Conservation (phyloP, 2,329 filamentous ascomycete genomes). For the Phaeosphaeria sp. region DNA sequence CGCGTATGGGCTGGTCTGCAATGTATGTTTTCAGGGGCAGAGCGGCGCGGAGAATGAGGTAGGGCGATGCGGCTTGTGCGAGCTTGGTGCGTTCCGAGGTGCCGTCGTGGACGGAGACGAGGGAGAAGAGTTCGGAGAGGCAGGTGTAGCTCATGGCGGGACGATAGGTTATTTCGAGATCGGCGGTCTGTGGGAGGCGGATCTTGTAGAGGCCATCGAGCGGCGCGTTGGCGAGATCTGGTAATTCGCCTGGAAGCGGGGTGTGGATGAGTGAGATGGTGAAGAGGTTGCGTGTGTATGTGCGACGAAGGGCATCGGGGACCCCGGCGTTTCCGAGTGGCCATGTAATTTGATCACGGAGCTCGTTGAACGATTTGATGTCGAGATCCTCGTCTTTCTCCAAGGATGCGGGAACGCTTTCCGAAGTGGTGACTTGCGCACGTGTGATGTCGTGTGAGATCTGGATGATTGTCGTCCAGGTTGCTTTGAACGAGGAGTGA, state of each 20-base stretch:
- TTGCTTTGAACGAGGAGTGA: slow-evolving; percentile 41
- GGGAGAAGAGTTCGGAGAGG: slow-evolving; percentile 71
- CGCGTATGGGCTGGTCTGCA: slow-evolving; percentile 86
- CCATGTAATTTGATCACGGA: slow-evolving; percentile 77
- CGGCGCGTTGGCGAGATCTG: slow-evolving; percentile 57
- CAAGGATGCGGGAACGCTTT: slow-evolving; percentile 37
- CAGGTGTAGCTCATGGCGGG: slow-evolving; percentile 80
- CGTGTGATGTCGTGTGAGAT: slow-evolving; percentile 48
- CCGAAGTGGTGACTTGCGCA: slow-evolving; percentile 48
- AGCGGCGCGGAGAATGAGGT: slow-evolving; percentile 81
- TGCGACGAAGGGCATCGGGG: slow-evolving; percentile 69
- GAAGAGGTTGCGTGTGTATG: slow-evolving; percentile 80
- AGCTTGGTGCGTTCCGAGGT: slow-evolving; percentile 62
- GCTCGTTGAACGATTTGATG: slow-evolving; percentile 71
- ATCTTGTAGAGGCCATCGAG: slow-evolving; percentile 69
- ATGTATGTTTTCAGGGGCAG: slow-evolving; percentile 84
- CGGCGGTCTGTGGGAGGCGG: slow-evolving; percentile 75
- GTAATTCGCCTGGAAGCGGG: slow-evolving; percentile 68
- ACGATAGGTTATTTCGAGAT: slow-evolving; percentile 69
- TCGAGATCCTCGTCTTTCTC: slow-evolving; percentile 80
- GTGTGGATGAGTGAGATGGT: slow-evolving; percentile 80
- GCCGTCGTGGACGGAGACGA: slow-evolving; percentile 62
- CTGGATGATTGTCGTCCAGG: slow-evolving; percentile 67
- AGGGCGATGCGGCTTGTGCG: slow-evolving; percentile 77
- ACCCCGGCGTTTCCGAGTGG: slow-evolving; percentile 71